A percentile compares a stretch with the other conserved stretches of the same genome.
These are phyloP conservation scores for Lichtheimia ornata DNA, from an alignment of 371 early-diverging fungal species.

Conservation along the genomic window DNA sequence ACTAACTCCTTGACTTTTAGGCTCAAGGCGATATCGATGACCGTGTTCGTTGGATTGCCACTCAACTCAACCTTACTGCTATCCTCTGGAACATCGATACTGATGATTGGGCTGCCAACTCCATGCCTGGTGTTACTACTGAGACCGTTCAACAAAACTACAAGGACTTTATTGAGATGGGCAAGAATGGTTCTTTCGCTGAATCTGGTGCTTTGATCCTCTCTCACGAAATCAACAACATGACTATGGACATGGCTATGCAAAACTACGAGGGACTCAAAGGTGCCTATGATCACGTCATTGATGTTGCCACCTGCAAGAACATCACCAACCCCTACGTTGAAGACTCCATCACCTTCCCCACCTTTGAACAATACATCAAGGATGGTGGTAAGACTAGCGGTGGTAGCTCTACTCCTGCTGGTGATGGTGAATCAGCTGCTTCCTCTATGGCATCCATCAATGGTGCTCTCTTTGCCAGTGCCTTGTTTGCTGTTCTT, in stretches of 20 bases:
- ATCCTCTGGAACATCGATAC: constrained; percentile 53
- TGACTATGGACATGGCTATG: constrained; percentile 43
- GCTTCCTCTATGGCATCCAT: constrained; percentile 10
- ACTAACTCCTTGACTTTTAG: constrained; percentile 11
- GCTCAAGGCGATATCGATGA: constrained; percentile 57
- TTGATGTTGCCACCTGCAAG: constrained; percentile 52
- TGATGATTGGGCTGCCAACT: constrained; percentile 45
- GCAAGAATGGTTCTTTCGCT: constrained; percentile 47
- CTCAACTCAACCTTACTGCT: constrained; percentile 48
- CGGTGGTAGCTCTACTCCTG: constrained; percentile 13
- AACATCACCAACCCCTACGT: constrained; percentile 52
- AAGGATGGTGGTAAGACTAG: constrained; percentile 14
- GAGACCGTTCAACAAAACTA: constrained; percentile 32
- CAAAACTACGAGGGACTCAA: constrained; percentile 40
- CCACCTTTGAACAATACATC: constrained; percentile 21
- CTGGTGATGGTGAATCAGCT: constrained; percentile 15
- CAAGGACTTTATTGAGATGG: constrained; percentile 37
- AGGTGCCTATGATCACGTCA: constrained; percentile 37
- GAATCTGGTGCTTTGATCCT: constrained; percentile 42
- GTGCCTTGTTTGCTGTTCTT: constrained; percentile 29
- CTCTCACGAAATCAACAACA: constrained; percentile 54
- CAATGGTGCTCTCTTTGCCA: constrained; percentile 36
- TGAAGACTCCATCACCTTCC: constrained; percentile 34
- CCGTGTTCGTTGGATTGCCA: constrained; percentile 55
- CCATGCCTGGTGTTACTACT: constrained; percentile 22